phyloP scores from a whole-genome alignment of 257 asterid species.

The Fraxinus cuspidata region DNA sequence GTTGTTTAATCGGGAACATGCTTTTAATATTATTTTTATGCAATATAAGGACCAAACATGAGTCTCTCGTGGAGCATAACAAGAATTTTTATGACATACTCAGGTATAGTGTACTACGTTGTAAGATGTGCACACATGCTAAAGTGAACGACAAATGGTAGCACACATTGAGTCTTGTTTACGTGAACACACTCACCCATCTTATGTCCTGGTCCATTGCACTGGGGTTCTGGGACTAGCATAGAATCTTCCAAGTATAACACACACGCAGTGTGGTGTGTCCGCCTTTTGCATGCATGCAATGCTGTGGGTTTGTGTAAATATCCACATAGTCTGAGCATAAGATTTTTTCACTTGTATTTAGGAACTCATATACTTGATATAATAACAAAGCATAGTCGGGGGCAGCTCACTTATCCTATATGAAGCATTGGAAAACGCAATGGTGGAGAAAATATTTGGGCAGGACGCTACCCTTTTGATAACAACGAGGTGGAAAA shows the following conservation, averaged over 20 bases:
- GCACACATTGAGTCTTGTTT: neutral
- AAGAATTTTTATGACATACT: neutral
- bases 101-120: neutral
- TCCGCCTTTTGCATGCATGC: neutral
- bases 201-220: neutral
- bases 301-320: neutral
- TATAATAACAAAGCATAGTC: neutral
- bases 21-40: neutral
- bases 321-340: neutral
- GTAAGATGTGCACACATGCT: neutral
- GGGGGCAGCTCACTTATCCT: neutral
- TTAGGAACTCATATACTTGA: neutral
- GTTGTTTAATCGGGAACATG: neutral
- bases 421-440: neutral
- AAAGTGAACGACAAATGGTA: no score
- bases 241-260: neutral
- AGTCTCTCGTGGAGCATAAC: neutral
- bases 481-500: neutral
- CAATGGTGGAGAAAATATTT: neutral
- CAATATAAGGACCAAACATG: neutral
- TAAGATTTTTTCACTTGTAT: neutral
- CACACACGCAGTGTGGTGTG: no score
- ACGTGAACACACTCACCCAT: neutral
- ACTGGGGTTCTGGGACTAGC: neutral
- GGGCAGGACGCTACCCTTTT: neutral